Percentiles rank a stretch among this genome's conserved stretches.
Evolutionary conservation across 495 filamentous ascomycete species (phyloP).

Genomic region (Penicillium parvum): DNA sequence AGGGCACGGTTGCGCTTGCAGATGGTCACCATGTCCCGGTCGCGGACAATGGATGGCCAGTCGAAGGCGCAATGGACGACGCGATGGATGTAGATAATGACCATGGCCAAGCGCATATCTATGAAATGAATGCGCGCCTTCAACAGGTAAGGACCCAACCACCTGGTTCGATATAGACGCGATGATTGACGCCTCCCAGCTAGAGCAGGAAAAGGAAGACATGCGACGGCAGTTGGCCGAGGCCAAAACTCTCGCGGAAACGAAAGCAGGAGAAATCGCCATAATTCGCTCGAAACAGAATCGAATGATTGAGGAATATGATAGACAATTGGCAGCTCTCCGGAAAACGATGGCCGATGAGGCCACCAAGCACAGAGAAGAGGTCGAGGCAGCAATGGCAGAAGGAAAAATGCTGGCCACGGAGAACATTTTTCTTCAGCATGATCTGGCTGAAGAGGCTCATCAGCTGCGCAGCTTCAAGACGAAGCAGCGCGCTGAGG

Average conservation of each 20-base stretch:
- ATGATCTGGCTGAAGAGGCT: constrained; percentile 58
- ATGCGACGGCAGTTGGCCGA: constrained; percentile 44
- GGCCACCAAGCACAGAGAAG: constrained; percentile 48
- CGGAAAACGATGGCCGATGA: constrained; percentile 54
- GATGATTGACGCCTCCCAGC: constrained; percentile 32
- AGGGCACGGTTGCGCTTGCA: constrained; percentile 25
- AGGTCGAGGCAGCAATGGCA: constrained; percentile 51
- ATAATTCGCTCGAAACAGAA: constrained; percentile 62
- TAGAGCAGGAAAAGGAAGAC: constrained; percentile 49
- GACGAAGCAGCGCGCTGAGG: constrained; percentile 35
- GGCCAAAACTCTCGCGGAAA: constrained; percentile 45
- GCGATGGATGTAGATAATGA: constrained; percentile 33
- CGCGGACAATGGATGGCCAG: constrained; percentile 3
- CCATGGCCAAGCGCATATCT: constrained; percentile 16
- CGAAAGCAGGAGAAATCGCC: constrained; percentile 62
- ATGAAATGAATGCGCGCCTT: constrained; percentile 22
- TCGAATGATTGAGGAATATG: constrained; percentile 52
- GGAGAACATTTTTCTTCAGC: constrained; percentile 60
- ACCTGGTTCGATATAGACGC: constrained; percentile 18
- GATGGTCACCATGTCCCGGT: constrained; percentile 10
- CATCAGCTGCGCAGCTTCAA: constrained; percentile 46
- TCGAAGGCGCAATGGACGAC: constrained; percentile 12
- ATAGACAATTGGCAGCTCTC: constrained; percentile 47
- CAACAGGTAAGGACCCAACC: constrained; percentile 24
- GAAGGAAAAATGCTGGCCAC: constrained; percentile 59